These are phyloP conservation scores for Solanum pennellii DNA, from an alignment of 257 asterid genomes.

Conservation along the genomic window DNA sequence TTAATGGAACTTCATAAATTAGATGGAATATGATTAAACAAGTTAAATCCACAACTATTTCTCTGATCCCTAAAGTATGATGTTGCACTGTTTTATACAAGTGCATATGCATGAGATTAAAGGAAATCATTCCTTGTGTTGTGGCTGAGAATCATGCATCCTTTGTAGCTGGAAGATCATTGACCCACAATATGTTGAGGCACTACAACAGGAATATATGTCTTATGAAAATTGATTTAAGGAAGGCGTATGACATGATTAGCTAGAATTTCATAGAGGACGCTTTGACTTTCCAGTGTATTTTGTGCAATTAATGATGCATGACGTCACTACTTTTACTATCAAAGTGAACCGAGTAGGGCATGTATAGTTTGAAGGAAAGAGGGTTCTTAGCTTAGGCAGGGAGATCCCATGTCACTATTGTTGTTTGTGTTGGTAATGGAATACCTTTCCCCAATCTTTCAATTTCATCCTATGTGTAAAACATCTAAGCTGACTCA, in stretches of 20 bases:
- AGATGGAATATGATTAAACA: background rate
- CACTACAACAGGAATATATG: background rate
- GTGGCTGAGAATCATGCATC: background rate
- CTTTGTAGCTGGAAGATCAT: background rate
- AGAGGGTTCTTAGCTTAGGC: background rate
- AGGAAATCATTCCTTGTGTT: background rate
- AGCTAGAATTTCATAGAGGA: background rate
- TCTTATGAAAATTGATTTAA: no score
- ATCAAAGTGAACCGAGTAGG: background rate
- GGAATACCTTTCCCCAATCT: background rate
- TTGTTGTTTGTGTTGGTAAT: background rate
- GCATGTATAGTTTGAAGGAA: background rate
- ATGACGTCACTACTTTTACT: background rate
- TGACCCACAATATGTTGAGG: background rate
- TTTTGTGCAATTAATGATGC: background rate
- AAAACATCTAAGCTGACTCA: background rate
- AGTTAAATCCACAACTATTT: background rate
- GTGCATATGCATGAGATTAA: background rate
- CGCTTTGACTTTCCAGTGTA: background rate
- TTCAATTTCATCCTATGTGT: background rate
- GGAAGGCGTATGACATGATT: background rate
- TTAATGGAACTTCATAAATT: no score
- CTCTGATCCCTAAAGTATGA: background rate
- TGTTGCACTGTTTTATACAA: background rate
- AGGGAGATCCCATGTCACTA: background rate